phyloP scores from a whole-genome alignment of 305 asterid species.

The Fraxinus dipetala region DNA sequence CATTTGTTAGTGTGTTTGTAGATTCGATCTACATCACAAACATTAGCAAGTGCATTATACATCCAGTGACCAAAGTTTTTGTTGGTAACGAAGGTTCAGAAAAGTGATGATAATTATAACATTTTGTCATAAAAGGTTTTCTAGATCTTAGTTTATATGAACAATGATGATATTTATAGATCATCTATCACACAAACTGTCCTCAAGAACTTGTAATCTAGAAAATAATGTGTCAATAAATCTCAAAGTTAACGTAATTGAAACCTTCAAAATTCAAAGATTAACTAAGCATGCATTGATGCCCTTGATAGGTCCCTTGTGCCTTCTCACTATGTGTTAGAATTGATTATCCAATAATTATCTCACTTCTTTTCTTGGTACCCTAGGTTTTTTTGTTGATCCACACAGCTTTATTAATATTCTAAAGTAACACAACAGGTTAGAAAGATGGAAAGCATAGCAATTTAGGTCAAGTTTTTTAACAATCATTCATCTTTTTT shows the following conservation, averaged over 20 bases:
- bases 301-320: neutral
- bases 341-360: neutral
- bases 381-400: neutral
- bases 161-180: neutral
- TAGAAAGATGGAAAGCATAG: neutral
- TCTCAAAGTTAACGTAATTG: neutral
- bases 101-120: neutral
- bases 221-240: neutral
- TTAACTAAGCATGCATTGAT: neutral
- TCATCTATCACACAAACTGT: neutral
- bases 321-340: neutral
- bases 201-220: neutral
- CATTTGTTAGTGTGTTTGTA: too few relatives aligned
- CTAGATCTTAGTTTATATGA: neutral
- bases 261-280: neutral
- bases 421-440: neutral
- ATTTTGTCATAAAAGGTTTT: neutral
- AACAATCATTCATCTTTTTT: neutral
- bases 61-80: constrained; percentile 8
- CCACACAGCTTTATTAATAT: neutral
- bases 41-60: constrained; percentile 25
- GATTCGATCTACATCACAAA: too few relatives aligned
- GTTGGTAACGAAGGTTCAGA: neutral
- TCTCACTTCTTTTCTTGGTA: neutral
- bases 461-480: neutral